Evolutionary conservation across 1,139 yeast species (phyloP), one percentile per base, ranked within the genome.

Genomic region (Pichia sp.): DNA sequence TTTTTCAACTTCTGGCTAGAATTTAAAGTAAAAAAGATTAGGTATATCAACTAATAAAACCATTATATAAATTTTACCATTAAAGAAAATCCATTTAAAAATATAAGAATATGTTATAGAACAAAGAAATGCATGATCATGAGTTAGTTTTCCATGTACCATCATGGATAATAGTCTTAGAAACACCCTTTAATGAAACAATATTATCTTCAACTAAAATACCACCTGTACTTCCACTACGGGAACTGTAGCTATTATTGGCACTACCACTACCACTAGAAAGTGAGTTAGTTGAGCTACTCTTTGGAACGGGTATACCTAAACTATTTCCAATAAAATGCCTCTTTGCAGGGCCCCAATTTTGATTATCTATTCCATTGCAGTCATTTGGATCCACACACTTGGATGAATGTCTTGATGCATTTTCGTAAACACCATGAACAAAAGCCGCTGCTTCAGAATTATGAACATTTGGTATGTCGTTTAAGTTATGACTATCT

Each of bases 101-200:
- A n/a, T n/a, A n/a, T n/a, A n/a, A n/a, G n/a, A n/a, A n/a, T n/a
- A n/a, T n/a, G n/a, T n/a, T n/a, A 30, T 30, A 27, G 13, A 12
- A n/a, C n/a, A 7, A n/a, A 30, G 20, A 7, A 30, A n/a, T 30
- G 11, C 16, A 15, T 16, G 15, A n/a, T 23, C 18, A 38, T 7
- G 22, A 27, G 15, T 36, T 29, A n/a, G n/a, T 20, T 7, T 22
- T 38, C 46, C 48, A 43, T 12, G 27, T 46, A 32, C 50, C 47
- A 37, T 50, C 53, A 36, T 50, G 51, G 61, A 89, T 88, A 54
- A 89, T 85, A 7, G 95, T 87, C 69, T 89, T 89, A 59, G 80
- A 83, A 18, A 87, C 87, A 47, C 96, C 97, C 58, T 83, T 82
- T 24, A 85, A 86, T 48, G 84, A 85, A 35, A 88, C 80, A n/a